A percentile compares a stretch with the other conserved stretches of the same genome.
Evolutionary conservation across 352 stramenopile species (phyloP).

Genomic region (Pythium periplocum): DNA sequence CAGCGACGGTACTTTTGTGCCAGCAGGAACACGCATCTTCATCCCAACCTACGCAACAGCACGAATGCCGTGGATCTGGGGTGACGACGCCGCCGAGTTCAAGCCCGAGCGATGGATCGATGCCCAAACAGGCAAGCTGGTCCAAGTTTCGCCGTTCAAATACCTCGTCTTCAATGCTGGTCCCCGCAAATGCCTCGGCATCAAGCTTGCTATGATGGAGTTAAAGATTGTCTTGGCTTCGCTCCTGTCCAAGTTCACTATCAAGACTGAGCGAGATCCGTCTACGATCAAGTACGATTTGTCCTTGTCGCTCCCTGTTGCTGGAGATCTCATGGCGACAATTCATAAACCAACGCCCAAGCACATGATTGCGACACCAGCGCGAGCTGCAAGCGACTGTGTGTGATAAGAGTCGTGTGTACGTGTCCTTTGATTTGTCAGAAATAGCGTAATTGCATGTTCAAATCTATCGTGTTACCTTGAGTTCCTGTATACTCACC

Average conservation of each 20-base stretch:
- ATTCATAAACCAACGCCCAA: conserved; percentile 2
- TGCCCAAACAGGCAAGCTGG: conserved; percentile 25
- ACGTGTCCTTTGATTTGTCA: too few relatives aligned
- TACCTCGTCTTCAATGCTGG: conserved; percentile 66
- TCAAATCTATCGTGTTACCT: too few relatives aligned
- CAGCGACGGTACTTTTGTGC: conserved; percentile 61
- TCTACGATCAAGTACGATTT: conserved; percentile 33
- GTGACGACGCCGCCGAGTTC: conserved; percentile 49
- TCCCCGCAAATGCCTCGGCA: conserved; percentile 58
- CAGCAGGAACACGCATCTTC: conserved; percentile 42
- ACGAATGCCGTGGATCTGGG: conserved; percentile 52
- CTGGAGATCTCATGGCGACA: conserved; percentile 21
- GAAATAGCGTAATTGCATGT: too few relatives aligned
- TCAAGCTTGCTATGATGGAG: conserved; percentile 58
- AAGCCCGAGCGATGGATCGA: conserved; percentile 72
- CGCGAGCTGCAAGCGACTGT: conserved; percentile 9
- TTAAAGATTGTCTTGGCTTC: conserved; percentile 56
- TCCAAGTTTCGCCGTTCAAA: conserved; percentile 48
- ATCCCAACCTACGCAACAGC: conserved; percentile 64
- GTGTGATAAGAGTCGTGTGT: neutral
- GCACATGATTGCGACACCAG: too few relatives aligned
- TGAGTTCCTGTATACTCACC: conserved; percentile 29
- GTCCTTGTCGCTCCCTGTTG: conserved; percentile 44
- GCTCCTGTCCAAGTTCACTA: conserved; percentile 45
- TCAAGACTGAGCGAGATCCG: conserved; percentile 35